Evolutionary conservation across 2,329 filamentous ascomycete species (phyloP).

Genomic region (Calonectria multiphialidica): DNA sequence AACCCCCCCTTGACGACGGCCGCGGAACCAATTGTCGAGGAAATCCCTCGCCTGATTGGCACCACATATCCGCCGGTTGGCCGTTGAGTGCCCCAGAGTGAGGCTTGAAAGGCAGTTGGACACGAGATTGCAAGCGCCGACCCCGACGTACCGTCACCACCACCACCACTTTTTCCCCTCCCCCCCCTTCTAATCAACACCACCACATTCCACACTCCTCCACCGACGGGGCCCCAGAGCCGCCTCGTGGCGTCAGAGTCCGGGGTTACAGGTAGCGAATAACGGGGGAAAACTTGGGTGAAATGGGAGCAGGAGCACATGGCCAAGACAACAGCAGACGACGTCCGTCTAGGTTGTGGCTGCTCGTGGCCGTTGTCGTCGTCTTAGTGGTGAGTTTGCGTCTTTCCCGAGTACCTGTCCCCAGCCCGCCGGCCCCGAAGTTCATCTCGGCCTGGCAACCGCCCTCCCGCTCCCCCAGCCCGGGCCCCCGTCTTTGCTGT

Average conservation of each 20-base stretch:
- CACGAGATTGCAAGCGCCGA: slow-evolving; percentile 4
- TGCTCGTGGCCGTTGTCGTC: slow-evolving; percentile 27
- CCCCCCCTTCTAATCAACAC: neutral
- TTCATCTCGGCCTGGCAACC: slow-evolving; percentile 29
- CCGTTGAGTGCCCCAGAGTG: slow-evolving; percentile 8
- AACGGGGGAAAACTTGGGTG: neutral
- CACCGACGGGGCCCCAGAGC: neutral
- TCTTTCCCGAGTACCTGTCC: neutral
- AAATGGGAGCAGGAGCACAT: slow-evolving; percentile 22
- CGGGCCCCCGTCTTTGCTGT: slow-evolving; percentile 20
- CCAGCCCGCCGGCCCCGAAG: slow-evolving; percentile 30
- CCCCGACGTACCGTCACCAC: neutral
- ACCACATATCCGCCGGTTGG: slow-evolving; percentile 14
- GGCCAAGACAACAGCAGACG: slow-evolving; percentile 26
- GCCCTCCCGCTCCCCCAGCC: slow-evolving; percentile 33
- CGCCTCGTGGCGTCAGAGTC: slow-evolving; percentile 14
- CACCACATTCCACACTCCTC: neutral
- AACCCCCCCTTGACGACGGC: slow-evolving; percentile 20
- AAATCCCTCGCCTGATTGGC: slow-evolving; percentile 15
- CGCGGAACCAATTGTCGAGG: slow-evolving; percentile 6
- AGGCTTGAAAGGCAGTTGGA: slow-evolving; percentile 7
- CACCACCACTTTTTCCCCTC: neutral
- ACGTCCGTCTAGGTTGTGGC: slow-evolving; percentile 11
- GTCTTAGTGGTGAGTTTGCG: slow-evolving; percentile 40
- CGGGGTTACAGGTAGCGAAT: slow-evolving; percentile 19